A percentile compares a stretch with the other conserved stretches of the same genome.
phyloP scores from a whole-genome alignment of 768 basidiomycete species.

The Leccinum imitatum region DNA sequence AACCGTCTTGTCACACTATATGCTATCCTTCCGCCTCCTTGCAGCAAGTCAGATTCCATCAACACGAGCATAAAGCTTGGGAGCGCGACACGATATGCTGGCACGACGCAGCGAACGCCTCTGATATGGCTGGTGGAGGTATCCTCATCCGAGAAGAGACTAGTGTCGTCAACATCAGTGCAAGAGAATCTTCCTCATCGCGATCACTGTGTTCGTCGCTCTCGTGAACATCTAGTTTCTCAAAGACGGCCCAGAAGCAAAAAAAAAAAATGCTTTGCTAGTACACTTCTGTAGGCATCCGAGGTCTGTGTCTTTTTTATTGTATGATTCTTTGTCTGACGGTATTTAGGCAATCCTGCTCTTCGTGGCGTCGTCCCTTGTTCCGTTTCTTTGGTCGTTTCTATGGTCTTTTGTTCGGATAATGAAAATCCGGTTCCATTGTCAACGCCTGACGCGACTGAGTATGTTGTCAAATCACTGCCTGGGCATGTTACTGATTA shows the following conservation, averaged over 20 bases:
- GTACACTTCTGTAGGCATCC: constrained; percentile 76
- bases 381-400: no score
- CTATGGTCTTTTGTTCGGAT: no score
- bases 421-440: no score
- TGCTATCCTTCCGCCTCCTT: constrained; percentile 65
- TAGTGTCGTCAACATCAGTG: constrained; percentile 43
- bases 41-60: constrained; percentile 81
- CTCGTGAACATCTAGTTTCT: constrained; percentile 56
- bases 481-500: no score
- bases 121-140: constrained; percentile 39
- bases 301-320: constrained; percentile 48
- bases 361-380: no score
- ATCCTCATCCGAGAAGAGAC: constrained; percentile 45
- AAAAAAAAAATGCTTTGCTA: constrained; percentile 35
- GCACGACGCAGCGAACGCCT: constrained; percentile 48
- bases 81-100: constrained; percentile 98
- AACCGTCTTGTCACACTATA: constrained; percentile 68
- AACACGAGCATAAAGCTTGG: constrained; percentile 94
- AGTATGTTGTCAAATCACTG: no score
- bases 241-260: constrained; percentile 56
- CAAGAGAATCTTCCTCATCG: constrained; percentile 59
- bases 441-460: no score
- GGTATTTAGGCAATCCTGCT: no score
- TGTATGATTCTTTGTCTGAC: no score
- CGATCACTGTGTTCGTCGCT: constrained; percentile 41